Conservation (phyloP, 306 rosid genomes). For the Potentilla sterilis region DNA sequence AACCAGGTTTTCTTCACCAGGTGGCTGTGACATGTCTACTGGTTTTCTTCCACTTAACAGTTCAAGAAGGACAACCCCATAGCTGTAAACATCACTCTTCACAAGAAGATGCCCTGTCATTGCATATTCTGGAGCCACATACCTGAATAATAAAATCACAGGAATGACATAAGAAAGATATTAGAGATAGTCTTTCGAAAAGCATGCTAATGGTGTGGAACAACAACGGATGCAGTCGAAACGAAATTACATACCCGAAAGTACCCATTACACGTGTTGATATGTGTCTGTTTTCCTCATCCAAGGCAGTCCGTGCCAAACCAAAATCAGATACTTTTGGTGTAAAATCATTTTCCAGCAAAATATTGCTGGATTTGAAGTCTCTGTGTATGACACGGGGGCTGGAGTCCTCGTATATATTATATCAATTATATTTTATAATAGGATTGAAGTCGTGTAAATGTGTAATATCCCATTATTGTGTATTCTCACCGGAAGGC, state of each 20-base stretch:
- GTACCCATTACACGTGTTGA: constrained; percentile 99
- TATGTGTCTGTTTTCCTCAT: constrained; percentile 76
- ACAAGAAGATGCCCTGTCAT: constrained; percentile 96
- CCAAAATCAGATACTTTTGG: constrained; percentile 99
- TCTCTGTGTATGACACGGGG: constrained; percentile 96
- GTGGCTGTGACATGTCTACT: constrained; percentile 86
- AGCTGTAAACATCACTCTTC: constrained; percentile 90
- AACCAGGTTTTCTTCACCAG: constrained; percentile 83
- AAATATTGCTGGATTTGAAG: constrained; percentile 91
- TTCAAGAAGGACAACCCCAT: constrained; percentile 91
- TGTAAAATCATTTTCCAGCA: constrained; percentile 85
- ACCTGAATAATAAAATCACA: constrained; percentile 42
- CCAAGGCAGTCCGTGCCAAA: constrained; percentile 86
- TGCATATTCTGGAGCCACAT: constrained; percentile 91
- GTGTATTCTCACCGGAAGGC: background rate
- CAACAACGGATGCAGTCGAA: background rate
- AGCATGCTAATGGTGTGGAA: background rate
- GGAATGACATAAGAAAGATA: background rate
- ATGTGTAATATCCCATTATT: background rate
- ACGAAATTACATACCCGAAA: constrained; percentile 61
- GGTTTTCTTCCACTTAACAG: constrained; percentile 83
- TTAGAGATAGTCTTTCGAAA: background rate
- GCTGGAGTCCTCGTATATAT: constrained; percentile 83
- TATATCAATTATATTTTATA: background rate
- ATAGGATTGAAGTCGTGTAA: background rate